Evolutionary conservation across 2,329 filamentous ascomycete genomes (phyloP).

Genomic region (Exophiala xenobiotica): DNA sequence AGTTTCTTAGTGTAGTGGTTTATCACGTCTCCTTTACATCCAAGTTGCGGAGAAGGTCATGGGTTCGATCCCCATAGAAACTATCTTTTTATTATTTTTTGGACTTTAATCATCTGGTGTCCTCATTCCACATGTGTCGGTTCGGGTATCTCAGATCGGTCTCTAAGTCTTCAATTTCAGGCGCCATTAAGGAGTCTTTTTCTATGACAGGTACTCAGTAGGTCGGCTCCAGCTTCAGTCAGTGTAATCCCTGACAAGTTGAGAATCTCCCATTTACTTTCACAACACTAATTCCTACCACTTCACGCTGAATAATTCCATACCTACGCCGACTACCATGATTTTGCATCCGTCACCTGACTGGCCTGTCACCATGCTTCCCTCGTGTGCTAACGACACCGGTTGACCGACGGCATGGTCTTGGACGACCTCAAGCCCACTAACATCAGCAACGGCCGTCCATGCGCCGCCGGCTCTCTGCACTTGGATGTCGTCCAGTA

Average conservation of each 20-base stretch:
- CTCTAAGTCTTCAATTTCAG: too few species aligned
- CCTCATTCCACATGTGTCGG: neutral
- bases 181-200: too few species aligned
- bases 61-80: slow-evolving; percentile 28
- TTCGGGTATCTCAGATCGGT: too few species aligned
- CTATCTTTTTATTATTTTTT: slow-evolving; percentile 16
- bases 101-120: neutral
- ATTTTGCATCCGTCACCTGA: slow-evolving; percentile 6
- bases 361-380: too few species aligned
- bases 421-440: slow-evolving; percentile 21
- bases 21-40: slow-evolving; percentile 29
- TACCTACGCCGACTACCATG: slow-evolving; percentile 28
- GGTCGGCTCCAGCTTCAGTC: too few species aligned
- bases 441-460: slow-evolving; percentile 30
- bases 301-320: slow-evolving; percentile 21
- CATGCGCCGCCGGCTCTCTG: slow-evolving; percentile 17
- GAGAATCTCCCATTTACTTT: too few species aligned
- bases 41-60: slow-evolving; percentile 25
- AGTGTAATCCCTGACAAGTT: too few species aligned
- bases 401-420: neutral
- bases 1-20: slow-evolving; percentile 29
- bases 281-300: neutral
- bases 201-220: too few species aligned
- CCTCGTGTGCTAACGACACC: too few species aligned
- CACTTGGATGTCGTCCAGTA: slow-evolving; percentile 18